Evolutionary conservation across 192 early-diverging fungal genomes (phyloP).

Genomic region (Podochytrium sp.): DNA sequence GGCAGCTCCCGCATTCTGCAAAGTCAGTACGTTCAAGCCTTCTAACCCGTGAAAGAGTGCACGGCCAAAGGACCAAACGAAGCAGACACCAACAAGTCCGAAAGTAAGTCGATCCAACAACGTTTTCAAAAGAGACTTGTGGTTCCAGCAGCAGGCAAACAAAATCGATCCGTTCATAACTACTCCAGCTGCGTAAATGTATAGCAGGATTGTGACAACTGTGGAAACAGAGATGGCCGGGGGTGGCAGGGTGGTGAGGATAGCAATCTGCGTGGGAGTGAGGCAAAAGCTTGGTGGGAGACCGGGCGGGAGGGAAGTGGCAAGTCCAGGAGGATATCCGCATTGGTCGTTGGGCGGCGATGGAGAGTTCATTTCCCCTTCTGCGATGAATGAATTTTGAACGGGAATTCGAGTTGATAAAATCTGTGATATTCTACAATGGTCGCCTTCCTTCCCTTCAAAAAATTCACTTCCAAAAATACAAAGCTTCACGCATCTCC

Average conservation of each 20-base stretch:
- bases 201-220: not conserved
- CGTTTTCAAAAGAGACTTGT: not conserved
- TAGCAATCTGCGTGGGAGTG: not conserved
- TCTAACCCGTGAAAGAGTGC: not conserved
- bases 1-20: not conserved
- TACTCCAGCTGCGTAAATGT: not conserved
- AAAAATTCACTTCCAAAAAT: conserved; percentile 14
- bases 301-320: too few relatives aligned
- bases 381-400: too few relatives aligned
- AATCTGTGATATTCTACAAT: too few relatives aligned
- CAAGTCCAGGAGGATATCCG: too few relatives aligned
- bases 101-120: conserved; percentile 1
- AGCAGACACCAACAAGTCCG: not conserved
- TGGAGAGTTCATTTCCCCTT: too few relatives aligned
- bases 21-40: not conserved
- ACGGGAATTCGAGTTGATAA: too few relatives aligned
- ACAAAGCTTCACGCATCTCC: conserved; percentile 7
- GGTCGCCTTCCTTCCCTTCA: too few relatives aligned
- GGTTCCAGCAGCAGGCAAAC: not conserved
- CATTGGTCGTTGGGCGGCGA: too few relatives aligned
- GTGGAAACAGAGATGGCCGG: not conserved
- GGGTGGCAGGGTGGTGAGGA: not conserved
- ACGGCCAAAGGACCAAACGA: conserved; percentile 14
- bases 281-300: too few relatives aligned
- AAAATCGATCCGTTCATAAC: not conserved